Evolutionary conservation across 2,329 filamentous ascomycete species (phyloP).

Genomic region (Pseudonectria foliicola): DNA sequence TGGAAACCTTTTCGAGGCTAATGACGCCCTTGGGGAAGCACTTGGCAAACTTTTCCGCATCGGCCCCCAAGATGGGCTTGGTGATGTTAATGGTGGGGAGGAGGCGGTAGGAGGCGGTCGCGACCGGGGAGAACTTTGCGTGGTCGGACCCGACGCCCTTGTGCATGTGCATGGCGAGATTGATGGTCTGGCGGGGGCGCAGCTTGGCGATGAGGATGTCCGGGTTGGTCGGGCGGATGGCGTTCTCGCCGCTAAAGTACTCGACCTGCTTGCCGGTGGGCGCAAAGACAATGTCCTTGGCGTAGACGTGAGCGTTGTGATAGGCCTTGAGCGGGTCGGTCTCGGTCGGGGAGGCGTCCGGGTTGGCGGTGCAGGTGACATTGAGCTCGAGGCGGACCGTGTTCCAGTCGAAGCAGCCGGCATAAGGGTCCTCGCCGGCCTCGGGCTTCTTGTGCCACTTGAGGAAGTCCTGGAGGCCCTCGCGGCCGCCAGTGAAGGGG

Average conservation of each 20-base stretch:
- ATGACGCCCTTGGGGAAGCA: slow-evolving; percentile 93
- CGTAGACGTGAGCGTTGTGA: slow-evolving; percentile 77
- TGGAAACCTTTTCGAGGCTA: slow-evolving; percentile 63
- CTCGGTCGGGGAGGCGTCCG: slow-evolving; percentile 62
- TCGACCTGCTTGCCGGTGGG: slow-evolving; percentile 66
- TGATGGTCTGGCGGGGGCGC: slow-evolving; percentile 80
- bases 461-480: slow-evolving; percentile 70
- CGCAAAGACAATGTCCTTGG: slow-evolving; percentile 67
- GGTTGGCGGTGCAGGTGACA: slow-evolving; percentile 73
- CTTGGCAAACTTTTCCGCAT: slow-evolving; percentile 80
- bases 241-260: slow-evolving; percentile 60
- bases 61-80: slow-evolving; percentile 73
- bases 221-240: slow-evolving; percentile 74
- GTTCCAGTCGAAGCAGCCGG: slow-evolving; percentile 70
- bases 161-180: slow-evolving; percentile 85
- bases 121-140: slow-evolving; percentile 94
- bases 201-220: slow-evolving; percentile 93
- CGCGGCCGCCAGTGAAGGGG: slow-evolving; percentile 72
- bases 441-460: slow-evolving; percentile 71
- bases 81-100: slow-evolving; percentile 81
- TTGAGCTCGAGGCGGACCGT: slow-evolving; percentile 74
- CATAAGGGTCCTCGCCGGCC: slow-evolving; percentile 53
- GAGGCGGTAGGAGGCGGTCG: slow-evolving; percentile 87
- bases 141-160: slow-evolving; percentile 93
- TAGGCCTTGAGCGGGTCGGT: slow-evolving; percentile 80